phyloP scores from a whole-genome alignment of 345 rosid genomes.

The Mercurialis annua region DNA sequence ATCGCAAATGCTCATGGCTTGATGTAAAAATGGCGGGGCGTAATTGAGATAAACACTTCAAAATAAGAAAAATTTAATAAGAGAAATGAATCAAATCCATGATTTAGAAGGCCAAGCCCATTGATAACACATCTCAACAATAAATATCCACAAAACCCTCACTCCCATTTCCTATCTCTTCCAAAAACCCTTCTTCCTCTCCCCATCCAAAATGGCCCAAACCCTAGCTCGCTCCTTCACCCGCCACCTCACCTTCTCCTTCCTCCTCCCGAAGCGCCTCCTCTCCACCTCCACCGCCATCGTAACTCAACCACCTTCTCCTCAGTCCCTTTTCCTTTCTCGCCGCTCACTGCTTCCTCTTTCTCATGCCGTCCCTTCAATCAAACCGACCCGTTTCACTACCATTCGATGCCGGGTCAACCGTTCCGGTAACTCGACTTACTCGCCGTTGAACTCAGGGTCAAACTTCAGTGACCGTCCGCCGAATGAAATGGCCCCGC shows the following conservation, averaged over 20 bases:
- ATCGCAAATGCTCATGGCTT: too few species aligned
- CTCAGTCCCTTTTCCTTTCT: constrained; percentile 34
- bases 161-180: too few species aligned
- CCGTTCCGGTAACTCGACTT: constrained; percentile 65
- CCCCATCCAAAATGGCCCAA: constrained; percentile 48
- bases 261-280: constrained; percentile 39
- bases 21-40: too few species aligned
- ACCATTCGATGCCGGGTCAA: constrained; percentile 66
- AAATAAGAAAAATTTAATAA: too few species aligned
- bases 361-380: constrained; percentile 24
- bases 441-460: constrained; percentile 87
- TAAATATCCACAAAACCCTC: too few species aligned
- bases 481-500: constrained; percentile 92
- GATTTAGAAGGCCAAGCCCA: too few species aligned
- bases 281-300: constrained; percentile 22
- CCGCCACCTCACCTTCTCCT: constrained; percentile 42
- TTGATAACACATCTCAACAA: too few species aligned
- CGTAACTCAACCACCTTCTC: constrained; percentile 36
- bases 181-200: neutral
- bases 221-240: constrained; percentile 44
- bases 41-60: too few species aligned
- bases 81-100: too few species aligned
- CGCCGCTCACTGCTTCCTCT: constrained; percentile 41
- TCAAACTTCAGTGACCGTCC: constrained; percentile 92
- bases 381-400: constrained; percentile 37